phyloP scores from a whole-genome alignment of 768 basidiomycete species.

The Boletus sensibilis region DNA sequence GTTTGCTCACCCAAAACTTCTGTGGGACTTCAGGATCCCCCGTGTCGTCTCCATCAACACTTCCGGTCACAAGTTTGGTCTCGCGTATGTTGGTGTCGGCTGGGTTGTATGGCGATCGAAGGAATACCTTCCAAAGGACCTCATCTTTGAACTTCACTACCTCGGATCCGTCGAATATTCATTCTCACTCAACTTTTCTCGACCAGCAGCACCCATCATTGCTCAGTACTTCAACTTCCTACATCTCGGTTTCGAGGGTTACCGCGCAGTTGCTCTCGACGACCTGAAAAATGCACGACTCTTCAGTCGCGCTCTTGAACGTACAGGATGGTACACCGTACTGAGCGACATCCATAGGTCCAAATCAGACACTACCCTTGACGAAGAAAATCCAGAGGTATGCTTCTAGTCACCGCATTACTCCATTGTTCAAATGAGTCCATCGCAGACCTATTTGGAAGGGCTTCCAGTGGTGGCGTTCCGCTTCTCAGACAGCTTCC shows the following conservation, averaged over 20 bases:
- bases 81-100: conserved; percentile 57
- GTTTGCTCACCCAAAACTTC: conserved; percentile 51
- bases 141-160: conserved; percentile 63
- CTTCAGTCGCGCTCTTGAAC: conserved; percentile 62
- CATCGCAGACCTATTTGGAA: conserved; percentile 41
- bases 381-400: conserved; percentile 62
- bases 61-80: conserved; percentile 62
- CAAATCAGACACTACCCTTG: conserved; percentile 30
- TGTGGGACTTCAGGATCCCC: conserved; percentile 61
- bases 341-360: conserved; percentile 55
- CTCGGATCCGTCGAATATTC: conserved; percentile 68
- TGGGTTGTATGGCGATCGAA: conserved; percentile 64
- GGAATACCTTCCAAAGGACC: conserved; percentile 60
- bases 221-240: conserved; percentile 65
- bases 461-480: conserved; percentile 55
- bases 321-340: conserved; percentile 49
- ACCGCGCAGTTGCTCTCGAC: conserved; percentile 44
- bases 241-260: conserved; percentile 58
- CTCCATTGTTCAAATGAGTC: neutral
- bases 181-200: conserved; percentile 62
- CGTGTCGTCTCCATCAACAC: conserved; percentile 60
- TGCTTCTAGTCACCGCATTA: conserved; percentile 4
- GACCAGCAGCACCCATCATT: conserved; percentile 59
- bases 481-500: conserved; percentile 55
- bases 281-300: conserved; percentile 63